Conservation (phyloP, 2,329 filamentous ascomycete genomes). For the Exserohilum rostratum region DNA sequence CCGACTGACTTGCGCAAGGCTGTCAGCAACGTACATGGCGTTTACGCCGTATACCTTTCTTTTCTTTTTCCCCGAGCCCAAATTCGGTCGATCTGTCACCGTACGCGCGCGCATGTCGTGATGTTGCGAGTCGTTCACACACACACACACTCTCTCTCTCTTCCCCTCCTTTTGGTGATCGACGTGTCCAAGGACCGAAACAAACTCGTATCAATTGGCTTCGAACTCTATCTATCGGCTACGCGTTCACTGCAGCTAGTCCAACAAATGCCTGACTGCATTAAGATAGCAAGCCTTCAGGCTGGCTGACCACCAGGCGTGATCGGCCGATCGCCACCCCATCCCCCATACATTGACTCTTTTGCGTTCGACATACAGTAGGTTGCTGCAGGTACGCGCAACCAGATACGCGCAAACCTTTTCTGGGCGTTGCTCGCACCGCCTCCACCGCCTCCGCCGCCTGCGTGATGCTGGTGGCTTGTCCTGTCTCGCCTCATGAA, state of each 20-base stretch:
- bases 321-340: not conserved
- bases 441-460: constrained; percentile 1
- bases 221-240: constrained; percentile 16
- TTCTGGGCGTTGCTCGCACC: constrained; percentile 1
- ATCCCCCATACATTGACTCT: not conserved
- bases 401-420: constrained; percentile 41
- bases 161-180: too few species aligned
- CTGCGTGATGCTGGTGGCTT: constrained; percentile 31
- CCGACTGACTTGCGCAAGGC: not conserved
- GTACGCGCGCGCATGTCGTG: too few species aligned
- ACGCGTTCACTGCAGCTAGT: constrained; percentile 1
- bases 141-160: too few species aligned
- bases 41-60: too few species aligned
- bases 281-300: not conserved
- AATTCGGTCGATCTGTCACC: too few species aligned
- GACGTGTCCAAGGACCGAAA: not conserved
- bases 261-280: constrained; percentile 3
- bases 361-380: not conserved
- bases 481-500: constrained; percentile 20
- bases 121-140: too few species aligned
- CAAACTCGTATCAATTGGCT: not conserved
- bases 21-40: too few species aligned
- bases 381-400: constrained; percentile 45
- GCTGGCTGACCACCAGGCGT: not conserved
- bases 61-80: too few species aligned